Evolutionary conservation across 495 filamentous ascomycete genomes (phyloP).

Genomic region (Aspergillus nidulans): DNA sequence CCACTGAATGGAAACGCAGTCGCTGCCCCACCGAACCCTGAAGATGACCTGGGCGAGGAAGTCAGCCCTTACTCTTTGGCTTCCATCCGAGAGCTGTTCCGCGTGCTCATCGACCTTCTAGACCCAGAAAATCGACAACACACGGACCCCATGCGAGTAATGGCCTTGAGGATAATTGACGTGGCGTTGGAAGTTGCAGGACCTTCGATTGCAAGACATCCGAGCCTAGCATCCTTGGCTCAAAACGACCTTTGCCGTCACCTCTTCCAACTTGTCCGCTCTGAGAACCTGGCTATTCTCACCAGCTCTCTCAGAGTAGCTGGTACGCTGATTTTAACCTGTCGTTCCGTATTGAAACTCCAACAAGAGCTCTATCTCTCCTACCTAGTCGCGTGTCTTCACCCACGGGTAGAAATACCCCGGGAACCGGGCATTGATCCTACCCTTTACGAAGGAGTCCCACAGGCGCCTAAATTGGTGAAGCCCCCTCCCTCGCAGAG

Average conservation of each 20-base stretch:
- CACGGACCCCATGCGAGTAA: constrained; percentile 91
- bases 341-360: constrained; percentile 85
- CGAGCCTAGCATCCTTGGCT: constrained; percentile 78
- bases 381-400: constrained; percentile 89
- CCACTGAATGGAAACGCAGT: constrained; percentile 41
- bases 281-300: constrained; percentile 89
- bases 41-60: constrained; percentile 40
- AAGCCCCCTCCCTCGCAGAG: constrained; percentile 76
- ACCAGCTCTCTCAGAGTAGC: constrained; percentile 89
- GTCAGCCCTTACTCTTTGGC: constrained; percentile 88
- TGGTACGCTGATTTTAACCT: constrained; percentile 85
- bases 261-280: constrained; percentile 94
- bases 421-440: constrained; percentile 87
- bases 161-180: constrained; percentile 96
- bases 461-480: constrained; percentile 79
- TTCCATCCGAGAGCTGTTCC: constrained; percentile 89
- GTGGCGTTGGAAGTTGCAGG: constrained; percentile 96
- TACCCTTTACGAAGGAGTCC: constrained; percentile 86
- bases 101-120: constrained; percentile 90
- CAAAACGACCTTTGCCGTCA: constrained; percentile 93
- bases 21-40: constrained; percentile 38
- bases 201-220: constrained; percentile 91
- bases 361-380: constrained; percentile 96
- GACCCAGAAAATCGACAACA: constrained; percentile 90
- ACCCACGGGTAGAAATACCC: constrained; percentile 88